These are phyloP conservation scores for Annona cherimola DNA, from an alignment of 164 flowering plant genomes.

Conservation along the genomic window DNA sequence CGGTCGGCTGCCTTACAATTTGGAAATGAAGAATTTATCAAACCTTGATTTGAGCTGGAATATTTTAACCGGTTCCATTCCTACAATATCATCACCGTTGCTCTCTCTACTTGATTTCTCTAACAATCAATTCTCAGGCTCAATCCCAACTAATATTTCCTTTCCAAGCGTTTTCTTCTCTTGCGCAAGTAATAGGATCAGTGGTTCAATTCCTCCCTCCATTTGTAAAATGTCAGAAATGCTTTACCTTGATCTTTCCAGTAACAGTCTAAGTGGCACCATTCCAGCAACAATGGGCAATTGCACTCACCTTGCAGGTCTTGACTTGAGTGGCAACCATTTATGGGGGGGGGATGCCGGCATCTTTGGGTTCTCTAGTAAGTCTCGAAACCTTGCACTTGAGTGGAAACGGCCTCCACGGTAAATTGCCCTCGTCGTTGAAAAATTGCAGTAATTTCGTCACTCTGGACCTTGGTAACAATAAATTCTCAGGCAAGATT, in stretches of 20 bases:
- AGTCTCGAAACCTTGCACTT: neutral
- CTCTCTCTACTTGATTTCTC: neutral
- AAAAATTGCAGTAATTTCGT: neutral
- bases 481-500: too few relatives aligned
- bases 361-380: neutral
- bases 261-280: too few relatives aligned
- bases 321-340: conserved; percentile 8
- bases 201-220: too few relatives aligned
- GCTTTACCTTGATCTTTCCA: too few relatives aligned
- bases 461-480: conserved; percentile 6
- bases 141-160: conserved; percentile 1
- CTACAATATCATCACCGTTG: neutral
- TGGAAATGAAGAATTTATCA: neutral
- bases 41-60: neutral
- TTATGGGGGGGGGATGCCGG: neutral
- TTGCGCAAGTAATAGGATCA: neutral
- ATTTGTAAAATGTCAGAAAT: too few relatives aligned
- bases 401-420: neutral
- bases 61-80: neutral
- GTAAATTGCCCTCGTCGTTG: neutral
- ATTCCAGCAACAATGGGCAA: too few relatives aligned
- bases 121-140: neutral
- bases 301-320: too few relatives aligned
- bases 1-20: neutral
- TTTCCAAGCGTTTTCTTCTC: neutral